Evolutionary conservation across 768 basidiomycete genomes (phyloP), one percentile per base, ranked within the genome.

Genomic region (Lentinula sp.): DNA sequence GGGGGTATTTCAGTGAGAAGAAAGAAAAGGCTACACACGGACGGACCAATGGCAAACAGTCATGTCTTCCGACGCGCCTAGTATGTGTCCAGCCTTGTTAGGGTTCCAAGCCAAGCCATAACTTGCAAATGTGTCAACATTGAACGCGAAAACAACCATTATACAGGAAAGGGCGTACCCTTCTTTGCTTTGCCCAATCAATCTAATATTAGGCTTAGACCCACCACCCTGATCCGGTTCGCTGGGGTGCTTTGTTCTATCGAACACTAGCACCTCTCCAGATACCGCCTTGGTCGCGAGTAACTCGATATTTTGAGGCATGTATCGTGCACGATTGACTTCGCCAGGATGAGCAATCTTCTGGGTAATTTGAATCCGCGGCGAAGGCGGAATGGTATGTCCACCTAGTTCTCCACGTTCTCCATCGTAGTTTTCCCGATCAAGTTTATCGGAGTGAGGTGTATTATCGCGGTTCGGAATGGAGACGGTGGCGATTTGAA

Each of bases 271-370:
- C 2, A 98, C 93, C 64, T 97, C 93, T 13, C 96, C 97, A 6
- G 84, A 86, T 7, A 94, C 84, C 20, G 95, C 81, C 73, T 98
- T 98, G 10, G 96, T 98, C 13, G 97, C 97, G 65, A 99, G 91
- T 66, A 99, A 74, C 75, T 98, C 93, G 1, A 95, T 92, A 69
- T 98, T 99, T 74, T 98, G 96, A 6, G 97, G 97, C 95, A 98
- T 98, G 73, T 98, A 99, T 57, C 97, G 86, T 62, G 97, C 97
- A 48, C 95, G 80, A 74, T 99, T 99, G 69, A 98, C 93, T 72
- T 99, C 97, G 45, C 94, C 93, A 4, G 83, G 82, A 73, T 99
- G 97, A 72, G 95, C 95, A 77, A 99, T 98, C 66, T 84, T 87
- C 72, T 99, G 97, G 36, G 87, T 91, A 73, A 96, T 85, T 68